Evolutionary conservation across 2,329 filamentous ascomycete species (phyloP), one percentile per base, ranked within the genome.

Genomic region (Pseudopithomyces maydicus): DNA sequence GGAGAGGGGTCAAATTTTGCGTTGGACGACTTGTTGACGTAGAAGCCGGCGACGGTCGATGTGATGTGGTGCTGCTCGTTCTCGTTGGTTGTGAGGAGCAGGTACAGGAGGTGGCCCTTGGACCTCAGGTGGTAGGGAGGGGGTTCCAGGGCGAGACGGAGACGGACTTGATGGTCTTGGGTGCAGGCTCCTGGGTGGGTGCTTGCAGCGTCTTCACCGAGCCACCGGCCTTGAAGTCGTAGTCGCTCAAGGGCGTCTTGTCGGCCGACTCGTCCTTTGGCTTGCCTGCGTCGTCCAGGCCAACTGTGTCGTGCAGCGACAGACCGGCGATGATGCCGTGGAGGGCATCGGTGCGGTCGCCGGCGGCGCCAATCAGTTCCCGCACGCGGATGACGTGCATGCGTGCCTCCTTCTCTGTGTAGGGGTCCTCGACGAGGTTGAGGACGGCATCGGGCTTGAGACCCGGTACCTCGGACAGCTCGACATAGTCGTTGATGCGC

Each of bases 331-430:
- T 83, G 56, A 97, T 87, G 58, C 95, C 95, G 67, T 96, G 90
- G 42, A 96, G 84, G 54, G 89, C 87, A 75, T 98, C 95, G 53
- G 92, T 90, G 58, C 93, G 89, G 76, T 97, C 88, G 41, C 92
- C 92, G 41, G 94, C 88, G 67, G 94, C 94, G 47, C 95, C 95
- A 67, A 99, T 92, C 64, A 99, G 84, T 74, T 99, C 95, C 62
- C 95, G 86, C 59, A 97, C 89, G 64, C 95, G 86, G 51, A 99
- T 87, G 63, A 98, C 81, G 78, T 99, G 95, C 82, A 99, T 90
- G 64, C 96, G 89, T 29, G 95, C 94, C 79, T 99, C 95, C 81
- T 97, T 98, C 81, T 99, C 95, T 42, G 92, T 99, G 77, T 99
- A 99, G 44, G 96, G 91, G 73, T 99, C 95, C 78, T 97, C 90